Conservation (phyloP, 1,284 basidiomycete species). For the Cutaneotrichosporon daszewskae region DNA sequence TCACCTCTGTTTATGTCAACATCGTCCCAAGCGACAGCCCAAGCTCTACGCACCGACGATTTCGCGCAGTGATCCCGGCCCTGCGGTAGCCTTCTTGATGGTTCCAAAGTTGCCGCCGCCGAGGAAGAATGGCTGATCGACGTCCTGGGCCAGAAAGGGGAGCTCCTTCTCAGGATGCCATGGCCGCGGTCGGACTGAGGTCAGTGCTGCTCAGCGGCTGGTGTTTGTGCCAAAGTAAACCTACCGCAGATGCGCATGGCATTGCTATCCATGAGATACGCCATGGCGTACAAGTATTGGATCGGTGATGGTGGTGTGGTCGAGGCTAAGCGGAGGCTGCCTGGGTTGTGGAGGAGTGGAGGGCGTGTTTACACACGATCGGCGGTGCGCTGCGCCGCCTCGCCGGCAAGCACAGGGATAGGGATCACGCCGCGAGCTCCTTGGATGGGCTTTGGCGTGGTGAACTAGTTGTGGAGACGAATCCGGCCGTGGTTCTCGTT, state of each 20-base stretch:
- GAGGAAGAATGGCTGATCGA: constrained; percentile 58
- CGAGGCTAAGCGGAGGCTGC: neutral
- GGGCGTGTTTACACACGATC: neutral
- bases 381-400: neutral
- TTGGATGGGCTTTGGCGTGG: neutral
- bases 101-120: constrained; percentile 72
- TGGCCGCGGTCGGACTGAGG: constrained; percentile 79
- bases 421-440: too few species aligned
- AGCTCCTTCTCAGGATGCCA: constrained; percentile 71
- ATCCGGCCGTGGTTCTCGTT: too few species aligned
- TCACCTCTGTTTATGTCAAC: constrained; percentile 42
- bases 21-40: neutral
- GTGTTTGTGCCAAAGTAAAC: neutral
- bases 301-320: constrained; percentile 5
- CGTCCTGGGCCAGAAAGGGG: constrained; percentile 64
- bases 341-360: constrained; percentile 18
- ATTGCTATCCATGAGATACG: constrained; percentile 20
- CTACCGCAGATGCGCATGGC: constrained; percentile 22
- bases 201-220: neutral
- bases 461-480: too few species aligned
- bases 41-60: constrained; percentile 46
- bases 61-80: constrained; percentile 37
- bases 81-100: constrained; percentile 20
- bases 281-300: constrained; percentile 10
- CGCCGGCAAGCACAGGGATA: neutral